A percentile compares a stretch with the other conserved stretches of the same genome.
phyloP scores from a whole-genome alignment of 2,329 filamentous ascomycete genomes.

The Colletotrichum sp. region DNA sequence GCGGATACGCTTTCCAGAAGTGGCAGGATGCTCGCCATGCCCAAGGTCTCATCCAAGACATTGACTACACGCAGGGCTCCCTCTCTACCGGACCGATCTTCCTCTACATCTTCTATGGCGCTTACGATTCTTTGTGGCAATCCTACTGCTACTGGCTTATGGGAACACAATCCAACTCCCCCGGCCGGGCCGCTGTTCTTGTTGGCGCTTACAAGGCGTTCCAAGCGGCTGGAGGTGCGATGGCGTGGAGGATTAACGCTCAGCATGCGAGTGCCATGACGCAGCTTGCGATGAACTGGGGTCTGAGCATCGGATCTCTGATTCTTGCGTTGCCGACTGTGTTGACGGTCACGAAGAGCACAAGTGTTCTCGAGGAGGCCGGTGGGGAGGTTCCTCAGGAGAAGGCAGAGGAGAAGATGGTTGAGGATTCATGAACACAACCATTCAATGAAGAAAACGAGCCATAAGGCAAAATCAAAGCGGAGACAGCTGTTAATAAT shows the following conservation, averaged over 20 bases:
- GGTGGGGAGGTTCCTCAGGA: slow-evolving; percentile 4
- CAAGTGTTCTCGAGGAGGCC: slow-evolving; percentile 27
- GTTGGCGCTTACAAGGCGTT: slow-evolving; percentile 53
- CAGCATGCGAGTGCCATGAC: slow-evolving; percentile 37
- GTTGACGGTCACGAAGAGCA: slow-evolving; percentile 37
- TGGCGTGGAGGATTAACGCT: slow-evolving; percentile 50
- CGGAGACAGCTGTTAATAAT: not conserved
- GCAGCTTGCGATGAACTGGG: slow-evolving; percentile 52
- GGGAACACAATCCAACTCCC: slow-evolving; percentile 47
- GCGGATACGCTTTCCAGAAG: slow-evolving; percentile 70
- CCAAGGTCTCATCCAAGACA: slow-evolving; percentile 42
- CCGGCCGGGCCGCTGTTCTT: slow-evolving; percentile 44
- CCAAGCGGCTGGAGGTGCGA: slow-evolving; percentile 46
- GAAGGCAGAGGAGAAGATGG: slow-evolving; percentile 20
- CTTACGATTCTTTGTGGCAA: slow-evolving; percentile 73
- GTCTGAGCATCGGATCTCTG: slow-evolving; percentile 47
- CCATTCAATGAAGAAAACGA: not conserved
- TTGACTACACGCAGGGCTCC: slow-evolving; percentile 51
- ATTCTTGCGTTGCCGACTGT: slow-evolving; percentile 47
- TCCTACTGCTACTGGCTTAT: slow-evolving; percentile 66
- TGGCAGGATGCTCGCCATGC: slow-evolving; percentile 52
- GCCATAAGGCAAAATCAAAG: not conserved
- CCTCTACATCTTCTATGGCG: slow-evolving; percentile 74
- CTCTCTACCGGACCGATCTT: slow-evolving; percentile 68
- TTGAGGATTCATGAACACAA: not conserved